phyloP scores from a whole-genome alignment of 805 yeast genomes.

The Yamadazyma tumulicola region DNA sequence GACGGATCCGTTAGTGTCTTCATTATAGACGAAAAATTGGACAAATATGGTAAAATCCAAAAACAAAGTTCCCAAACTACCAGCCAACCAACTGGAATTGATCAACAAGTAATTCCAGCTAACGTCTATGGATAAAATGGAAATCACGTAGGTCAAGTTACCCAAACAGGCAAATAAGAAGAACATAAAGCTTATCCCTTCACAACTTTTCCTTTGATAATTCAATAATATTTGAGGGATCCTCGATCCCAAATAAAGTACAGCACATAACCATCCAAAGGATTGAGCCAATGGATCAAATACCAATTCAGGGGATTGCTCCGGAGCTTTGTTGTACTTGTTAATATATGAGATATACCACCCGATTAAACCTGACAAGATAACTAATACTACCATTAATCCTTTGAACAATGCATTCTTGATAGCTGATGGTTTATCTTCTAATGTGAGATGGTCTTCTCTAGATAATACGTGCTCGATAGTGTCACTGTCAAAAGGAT shows the following conservation, averaged over 20 bases:
- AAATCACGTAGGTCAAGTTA: slow-evolving; percentile 83
- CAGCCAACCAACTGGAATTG: slow-evolving; percentile 90
- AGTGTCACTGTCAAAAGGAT: slow-evolving; percentile 71
- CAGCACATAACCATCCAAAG: slow-evolving; percentile 81
- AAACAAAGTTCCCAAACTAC: slow-evolving; percentile 81
- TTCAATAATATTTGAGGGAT: slow-evolving; percentile 89
- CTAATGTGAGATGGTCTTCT: slow-evolving; percentile 25
- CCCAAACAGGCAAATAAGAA: slow-evolving; percentile 95
- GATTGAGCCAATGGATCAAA: slow-evolving; percentile 79
- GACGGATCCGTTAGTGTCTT: slow-evolving; percentile 16
- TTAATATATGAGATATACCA: slow-evolving; percentile 69
- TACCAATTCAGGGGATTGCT: slow-evolving; percentile 41
- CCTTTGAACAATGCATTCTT: slow-evolving; percentile 21
- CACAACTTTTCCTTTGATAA: slow-evolving; percentile 84
- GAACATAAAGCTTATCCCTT: slow-evolving; percentile 90
- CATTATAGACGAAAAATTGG: slow-evolving; percentile 79
- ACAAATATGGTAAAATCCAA: slow-evolving; percentile 81
- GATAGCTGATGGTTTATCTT: slow-evolving; percentile 25
- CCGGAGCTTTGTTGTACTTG: slow-evolving; percentile 38
- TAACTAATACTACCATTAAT: slow-evolving; percentile 62
- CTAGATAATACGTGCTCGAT: slow-evolving; percentile 56
- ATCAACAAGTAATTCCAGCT: slow-evolving; percentile 68
- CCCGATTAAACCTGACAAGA: slow-evolving; percentile 79
- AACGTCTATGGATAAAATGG: slow-evolving; percentile 73
- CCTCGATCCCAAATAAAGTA: slow-evolving; percentile 78